Evolutionary conservation across 106 monocot species (phyloP), one percentile per base, ranked within the genome.

Genomic region (Allium sativum): DNA sequence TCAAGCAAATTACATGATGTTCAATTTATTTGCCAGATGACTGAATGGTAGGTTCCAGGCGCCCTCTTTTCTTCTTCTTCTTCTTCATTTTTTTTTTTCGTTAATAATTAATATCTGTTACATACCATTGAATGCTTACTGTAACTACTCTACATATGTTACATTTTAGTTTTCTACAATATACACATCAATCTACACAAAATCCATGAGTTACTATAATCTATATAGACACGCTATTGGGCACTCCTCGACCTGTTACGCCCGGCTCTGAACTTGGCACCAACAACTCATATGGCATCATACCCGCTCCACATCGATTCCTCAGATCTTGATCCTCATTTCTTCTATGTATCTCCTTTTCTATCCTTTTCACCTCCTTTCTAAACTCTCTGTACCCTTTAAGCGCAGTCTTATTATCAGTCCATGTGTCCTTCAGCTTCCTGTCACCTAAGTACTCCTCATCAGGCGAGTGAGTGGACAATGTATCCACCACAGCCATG

Each of bases 401-500:
- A 4, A 61, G 64, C 13, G 75, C 65, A 44, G 40, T 64, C 18
- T 58, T 74, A 6, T 78, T 78, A 4, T 62, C 71, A 41, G 78
- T 68, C 80, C 78, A 80, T 8, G 66, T 61, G 41, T n/a, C 64
- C 31, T 31, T 45, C 64, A 44, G 67, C 58, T 48, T 64, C 21
- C 69, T 66, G 52, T 75, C 59, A 11, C 95, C 95, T 12, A 95
- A 50, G 62, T 95, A 95, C 86, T 90, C 95, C 77, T 95, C 95
- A 65, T 94, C 94, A 55, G 85, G 81, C 60, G 94, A 94, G 72
- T 90, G 94, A 61, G 86, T 86, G 46, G 94, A 94, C 74, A 94
- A 64, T 6, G 94, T 90, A 73, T 94, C 94, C 44, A 77, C 76
- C 58, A 94, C 94, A 16, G 94, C 83, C 94, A 94, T 94, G 68